Conservation (phyloP, 1,284 basidiomycete species). For the Moesziomyces parantarcticus region DNA sequence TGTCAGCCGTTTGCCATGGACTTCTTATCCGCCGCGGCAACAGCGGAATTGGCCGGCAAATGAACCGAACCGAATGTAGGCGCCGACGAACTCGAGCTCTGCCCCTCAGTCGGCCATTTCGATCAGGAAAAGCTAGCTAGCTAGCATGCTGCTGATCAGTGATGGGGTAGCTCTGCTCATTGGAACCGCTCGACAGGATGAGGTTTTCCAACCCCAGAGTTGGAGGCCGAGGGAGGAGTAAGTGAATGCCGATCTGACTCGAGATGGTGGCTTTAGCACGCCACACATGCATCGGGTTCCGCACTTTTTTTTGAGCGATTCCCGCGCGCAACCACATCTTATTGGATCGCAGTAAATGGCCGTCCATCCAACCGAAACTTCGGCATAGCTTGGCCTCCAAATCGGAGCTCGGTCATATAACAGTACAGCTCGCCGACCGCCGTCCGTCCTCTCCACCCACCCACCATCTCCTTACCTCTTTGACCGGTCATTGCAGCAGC, state of each 20-base stretch:
- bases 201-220: no score
- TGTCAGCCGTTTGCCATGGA: no score
- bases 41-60: constrained; percentile 5
- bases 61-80: background rate
- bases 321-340: no score
- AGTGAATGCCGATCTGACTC: constrained; percentile 6
- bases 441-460: background rate
- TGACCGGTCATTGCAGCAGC: no score
- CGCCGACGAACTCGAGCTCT: background rate
- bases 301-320: background rate
- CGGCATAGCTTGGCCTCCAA: background rate
- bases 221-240: no score
- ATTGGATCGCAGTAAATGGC: no score
- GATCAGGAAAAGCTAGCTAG: no score
- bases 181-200: no score
- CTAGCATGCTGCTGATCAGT: no score
- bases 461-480: background rate
- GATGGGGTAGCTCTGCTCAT: no score
- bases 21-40: no score
- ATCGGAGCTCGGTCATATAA: background rate
- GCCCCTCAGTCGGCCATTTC: no score
- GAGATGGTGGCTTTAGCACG: constrained; percentile 14
- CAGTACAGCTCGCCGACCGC: background rate
- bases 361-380: background rate
- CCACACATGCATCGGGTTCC: constrained; percentile 3